Evolutionary conservation across 352 stramenopile genomes (phyloP), one percentile per base, ranked within the genome.

Genomic region (Aphanomyces cochlioides): DNA sequence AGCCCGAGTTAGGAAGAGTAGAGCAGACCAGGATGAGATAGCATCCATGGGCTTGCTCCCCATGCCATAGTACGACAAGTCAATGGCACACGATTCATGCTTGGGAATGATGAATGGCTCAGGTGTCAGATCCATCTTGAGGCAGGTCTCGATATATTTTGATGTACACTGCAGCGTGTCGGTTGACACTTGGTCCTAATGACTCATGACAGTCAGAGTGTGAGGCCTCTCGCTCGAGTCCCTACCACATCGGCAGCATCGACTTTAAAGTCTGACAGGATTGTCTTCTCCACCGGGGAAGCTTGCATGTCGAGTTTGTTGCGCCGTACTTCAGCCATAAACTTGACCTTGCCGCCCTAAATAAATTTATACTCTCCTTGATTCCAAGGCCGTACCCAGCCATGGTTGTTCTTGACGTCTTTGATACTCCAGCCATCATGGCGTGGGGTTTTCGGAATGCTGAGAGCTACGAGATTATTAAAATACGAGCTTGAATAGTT

Each of bases 91-190:
- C 0, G 48, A 47, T 19, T 70, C 64, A 7, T 34, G 64, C 64
- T 70, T 70, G 5, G 64, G 64, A 43, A 70, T 70, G 34, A 70
- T 70, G 15, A 70, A 64, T 41, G 64, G 54, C 38, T 70, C 64
- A 6, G 64, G 50, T 19, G 43, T 53, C 36, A 70, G 34, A 15
- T 70, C 43, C 64, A 53, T 38, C 64, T 70, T 45, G 4, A 70
- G 21, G 34, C 64, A 70, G 38, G 47, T 64, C 1, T 4, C 13
- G 21, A 70, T 70, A 28, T 70, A 70, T 13, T 48, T 40, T 36
- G 59, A 47, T 3, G 64, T 21, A 19, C 64, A 70, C 10, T 37
- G 12, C 45, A 70, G 59, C 19, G 59, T 70, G 54, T 70, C 64
- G 0, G 47, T 21, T 3, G 19, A 63, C 5, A 70, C 43, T 13